phyloP scores from a whole-genome alignment of 2,329 filamentous ascomycete genomes.

The Colletotrichum graminicola region DNA sequence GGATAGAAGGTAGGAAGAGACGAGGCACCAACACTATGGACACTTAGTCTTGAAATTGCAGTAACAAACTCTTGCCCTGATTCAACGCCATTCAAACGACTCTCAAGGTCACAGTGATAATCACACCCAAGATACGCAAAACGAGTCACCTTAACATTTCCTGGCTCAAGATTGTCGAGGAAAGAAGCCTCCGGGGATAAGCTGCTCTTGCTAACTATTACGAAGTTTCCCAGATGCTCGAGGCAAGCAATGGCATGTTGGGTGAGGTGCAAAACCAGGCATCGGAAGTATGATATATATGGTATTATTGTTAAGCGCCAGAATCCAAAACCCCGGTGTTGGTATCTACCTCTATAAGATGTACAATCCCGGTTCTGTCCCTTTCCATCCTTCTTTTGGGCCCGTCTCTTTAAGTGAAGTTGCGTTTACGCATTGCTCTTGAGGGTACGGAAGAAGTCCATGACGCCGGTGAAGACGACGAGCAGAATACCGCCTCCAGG shows the following conservation, averaged over 20 bases:
- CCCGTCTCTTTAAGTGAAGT: background rate
- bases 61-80: background rate
- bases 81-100: background rate
- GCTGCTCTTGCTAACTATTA: background rate
- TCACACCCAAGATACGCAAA: background rate
- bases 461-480: conserved; percentile 87
- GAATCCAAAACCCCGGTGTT: conserved; percentile 22
- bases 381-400: background rate
- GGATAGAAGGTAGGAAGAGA: background rate
- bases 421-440: conserved; percentile 45
- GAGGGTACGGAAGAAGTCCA: conserved; percentile 89
- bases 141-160: background rate
- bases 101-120: background rate
- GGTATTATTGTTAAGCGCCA: conserved; percentile 31
- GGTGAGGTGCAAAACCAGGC: background rate
- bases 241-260: background rate
- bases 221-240: background rate
- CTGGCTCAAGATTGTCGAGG: background rate
- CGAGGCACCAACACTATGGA: background rate
- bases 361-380: conserved; percentile 19
- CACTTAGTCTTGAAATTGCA: background rate
- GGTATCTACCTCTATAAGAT: conserved; percentile 39
- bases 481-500: conserved; percentile 77
- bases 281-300: conserved; percentile 12
- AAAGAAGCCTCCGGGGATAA: background rate